These are phyloP conservation scores for Eimeria sp. DNA, from an alignment of 169 alveolate species.

Conservation along the genomic window DNA sequence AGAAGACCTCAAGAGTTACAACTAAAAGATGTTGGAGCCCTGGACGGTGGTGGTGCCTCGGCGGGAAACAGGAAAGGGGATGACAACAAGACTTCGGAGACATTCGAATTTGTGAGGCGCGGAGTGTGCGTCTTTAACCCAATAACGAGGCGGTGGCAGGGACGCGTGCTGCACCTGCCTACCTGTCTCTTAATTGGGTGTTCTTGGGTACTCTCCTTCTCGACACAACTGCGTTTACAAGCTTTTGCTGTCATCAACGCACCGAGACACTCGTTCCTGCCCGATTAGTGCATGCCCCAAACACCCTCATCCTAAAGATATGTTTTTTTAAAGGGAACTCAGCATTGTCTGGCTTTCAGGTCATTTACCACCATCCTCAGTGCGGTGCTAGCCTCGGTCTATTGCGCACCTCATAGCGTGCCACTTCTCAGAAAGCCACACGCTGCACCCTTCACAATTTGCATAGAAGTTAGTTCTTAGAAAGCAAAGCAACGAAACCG, in stretches of 20 bases:
- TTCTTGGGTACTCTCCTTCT: not conserved
- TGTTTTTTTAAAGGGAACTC: not conserved
- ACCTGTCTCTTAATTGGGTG: not conserved
- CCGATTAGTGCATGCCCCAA: not conserved
- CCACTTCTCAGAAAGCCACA: not conserved
- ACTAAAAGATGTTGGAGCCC: not conserved
- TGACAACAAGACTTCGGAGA: not conserved
- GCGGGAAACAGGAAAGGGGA: not conserved
- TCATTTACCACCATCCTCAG: not conserved
- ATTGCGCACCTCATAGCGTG: not conserved
- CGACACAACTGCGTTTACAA: not conserved
- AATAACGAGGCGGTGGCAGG: not conserved
- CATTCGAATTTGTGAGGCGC: slow-evolving; percentile 10
- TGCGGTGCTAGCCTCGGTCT: not conserved
- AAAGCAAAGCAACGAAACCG: too few relatives aligned
- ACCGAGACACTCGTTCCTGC: not conserved
- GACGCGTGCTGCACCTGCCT: not conserved
- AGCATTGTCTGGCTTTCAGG: not conserved
- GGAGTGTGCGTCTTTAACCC: not conserved
- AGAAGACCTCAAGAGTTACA: slow-evolving; percentile 59
- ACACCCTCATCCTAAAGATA: not conserved
- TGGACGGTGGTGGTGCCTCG: not conserved
- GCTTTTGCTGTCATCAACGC: not conserved
- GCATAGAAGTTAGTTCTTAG: not conserved
- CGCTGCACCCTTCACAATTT: not conserved